Percentiles rank a stretch among this genome's conserved stretches.
phyloP scores from a whole-genome alignment of 2,329 filamentous ascomycete species.

The Ramularia endophylla region DNA sequence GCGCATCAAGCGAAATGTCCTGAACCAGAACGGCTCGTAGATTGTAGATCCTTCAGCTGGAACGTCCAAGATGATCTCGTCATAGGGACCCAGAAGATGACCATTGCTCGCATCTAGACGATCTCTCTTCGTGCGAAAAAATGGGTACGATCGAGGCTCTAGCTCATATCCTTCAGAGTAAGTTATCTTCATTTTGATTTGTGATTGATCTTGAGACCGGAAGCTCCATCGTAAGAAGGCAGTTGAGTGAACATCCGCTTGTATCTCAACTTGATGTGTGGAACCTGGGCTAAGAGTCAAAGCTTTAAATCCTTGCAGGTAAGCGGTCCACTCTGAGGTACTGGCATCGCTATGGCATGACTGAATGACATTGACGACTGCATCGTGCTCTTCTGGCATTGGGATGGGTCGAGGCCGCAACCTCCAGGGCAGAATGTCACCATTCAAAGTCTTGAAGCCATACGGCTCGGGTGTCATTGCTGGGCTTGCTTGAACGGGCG shows the following conservation, averaged over 20 bases:
- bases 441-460: constrained; percentile 33
- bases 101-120: constrained; percentile 30
- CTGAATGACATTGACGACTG: background rate
- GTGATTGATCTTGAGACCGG: background rate
- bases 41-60: background rate
- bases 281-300: background rate
- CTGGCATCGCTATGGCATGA: background rate
- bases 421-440: constrained; percentile 37
- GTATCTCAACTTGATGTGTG: background rate
- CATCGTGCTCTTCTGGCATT: constrained; percentile 26
- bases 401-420: constrained; percentile 36
- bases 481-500: background rate
- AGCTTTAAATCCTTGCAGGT: background rate
- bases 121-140: constrained; percentile 35
- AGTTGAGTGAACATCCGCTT: background rate
- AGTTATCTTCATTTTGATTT: constrained; percentile 18
- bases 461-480: constrained; percentile 22
- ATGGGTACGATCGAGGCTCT: constrained; percentile 34
- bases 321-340: background rate
- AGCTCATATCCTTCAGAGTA: constrained; percentile 34
- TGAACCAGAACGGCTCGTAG: constrained; percentile 40
- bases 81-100: constrained; percentile 34
- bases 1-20: constrained; percentile 34
- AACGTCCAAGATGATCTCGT: constrained; percentile 30
- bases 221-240: background rate